Conservation (phyloP, 257 asterid species). For the Solanum rostratum region DNA sequence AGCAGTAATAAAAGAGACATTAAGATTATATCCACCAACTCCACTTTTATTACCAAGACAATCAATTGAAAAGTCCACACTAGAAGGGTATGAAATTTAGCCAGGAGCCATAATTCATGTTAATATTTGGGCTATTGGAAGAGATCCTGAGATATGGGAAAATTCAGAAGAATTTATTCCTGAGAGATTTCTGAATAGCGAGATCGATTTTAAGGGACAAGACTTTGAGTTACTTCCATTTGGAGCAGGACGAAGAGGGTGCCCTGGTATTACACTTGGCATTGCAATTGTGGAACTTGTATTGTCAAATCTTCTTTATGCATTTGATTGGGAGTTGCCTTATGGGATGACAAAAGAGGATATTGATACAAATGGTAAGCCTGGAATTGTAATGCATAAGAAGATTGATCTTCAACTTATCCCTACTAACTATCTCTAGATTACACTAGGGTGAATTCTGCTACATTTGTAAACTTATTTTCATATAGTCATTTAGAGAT, state of each 20-base stretch:
- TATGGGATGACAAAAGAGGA: background rate
- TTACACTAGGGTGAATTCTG: too few species aligned
- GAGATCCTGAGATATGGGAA: background rate
- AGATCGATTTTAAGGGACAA: too few species aligned
- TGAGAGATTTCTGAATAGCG: background rate
- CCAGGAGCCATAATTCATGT: background rate
- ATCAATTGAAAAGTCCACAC: background rate
- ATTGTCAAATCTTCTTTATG: background rate
- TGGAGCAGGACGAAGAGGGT: background rate
- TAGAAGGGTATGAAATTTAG: background rate
- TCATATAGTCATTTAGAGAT: too few species aligned
- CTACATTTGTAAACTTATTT: too few species aligned
- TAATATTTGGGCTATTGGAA: background rate
- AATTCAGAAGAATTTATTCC: too few species aligned
- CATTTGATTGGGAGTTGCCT: background rate
- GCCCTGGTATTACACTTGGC: background rate
- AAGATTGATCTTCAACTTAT: background rate
- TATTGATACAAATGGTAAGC: background rate
- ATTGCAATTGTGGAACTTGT: background rate
- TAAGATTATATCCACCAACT: background rate
- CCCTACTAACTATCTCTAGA: background rate
- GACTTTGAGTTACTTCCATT: background rate
- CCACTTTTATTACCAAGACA: background rate
- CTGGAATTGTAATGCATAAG: background rate
- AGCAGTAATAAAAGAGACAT: background rate